A percentile compares a stretch with the other conserved stretches of the same genome.
These are phyloP conservation scores for Asparagopsis taxiformis DNA, from an alignment of 31 red algal genomes.

Conservation along the genomic window DNA sequence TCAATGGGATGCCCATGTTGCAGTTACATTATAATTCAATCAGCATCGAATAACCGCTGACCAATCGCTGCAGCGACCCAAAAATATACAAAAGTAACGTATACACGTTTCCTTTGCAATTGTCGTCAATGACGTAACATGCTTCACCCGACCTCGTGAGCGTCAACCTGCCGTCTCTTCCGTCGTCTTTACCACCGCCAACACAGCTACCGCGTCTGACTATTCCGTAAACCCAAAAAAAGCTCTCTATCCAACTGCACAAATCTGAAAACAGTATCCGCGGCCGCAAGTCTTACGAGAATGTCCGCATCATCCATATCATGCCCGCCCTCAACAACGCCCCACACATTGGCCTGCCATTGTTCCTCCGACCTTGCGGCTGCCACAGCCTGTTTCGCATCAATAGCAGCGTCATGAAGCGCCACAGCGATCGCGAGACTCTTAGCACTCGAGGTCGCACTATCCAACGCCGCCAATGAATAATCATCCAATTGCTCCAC, in stretches of 20 bases:
- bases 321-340: constrained; percentile 84
- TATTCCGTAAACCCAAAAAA: neutral
- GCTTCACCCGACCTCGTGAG: too few species aligned
- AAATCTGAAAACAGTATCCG: constrained; percentile 31
- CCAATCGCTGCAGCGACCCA: too few species aligned
- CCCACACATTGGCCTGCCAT: constrained; percentile 82
- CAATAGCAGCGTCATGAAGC: constrained; percentile 54
- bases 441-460: constrained; percentile 56
- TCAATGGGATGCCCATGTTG: too few species aligned
- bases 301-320: constrained; percentile 67
- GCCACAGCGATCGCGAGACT: constrained; percentile 73
- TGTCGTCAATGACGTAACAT: too few species aligned
- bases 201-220: too few species aligned
- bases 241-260: constrained; percentile 32
- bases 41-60: too few species aligned
- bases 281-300: constrained; percentile 10
- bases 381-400: constrained; percentile 26
- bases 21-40: too few species aligned
- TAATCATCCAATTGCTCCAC: constrained; percentile 61
- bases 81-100: too few species aligned
- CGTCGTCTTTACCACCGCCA: too few species aligned
- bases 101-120: too few species aligned
- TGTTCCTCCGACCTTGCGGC: constrained; percentile 81
- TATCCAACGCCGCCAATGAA: constrained; percentile 70
- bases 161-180: too few species aligned